Evolutionary conservation across 768 basidiomycete species (phyloP), one percentile per base, ranked within the genome.

Genomic region (Crassisporium funariophilum): DNA sequence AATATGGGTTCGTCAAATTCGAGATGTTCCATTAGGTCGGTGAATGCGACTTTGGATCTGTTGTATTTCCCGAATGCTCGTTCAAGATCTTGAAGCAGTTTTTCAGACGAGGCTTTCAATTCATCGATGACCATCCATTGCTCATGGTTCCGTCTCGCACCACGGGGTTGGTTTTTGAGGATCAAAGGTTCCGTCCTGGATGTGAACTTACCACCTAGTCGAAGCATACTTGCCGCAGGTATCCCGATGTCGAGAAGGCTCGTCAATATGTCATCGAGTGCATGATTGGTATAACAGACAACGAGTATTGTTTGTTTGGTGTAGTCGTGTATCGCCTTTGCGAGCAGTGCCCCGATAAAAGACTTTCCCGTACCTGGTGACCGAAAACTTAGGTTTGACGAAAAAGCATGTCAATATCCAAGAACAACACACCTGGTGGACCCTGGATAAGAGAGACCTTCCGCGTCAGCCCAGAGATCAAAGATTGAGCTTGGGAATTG

Each of bases 311-410:
- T 79, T 41, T 72, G 67, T 0, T 54, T 13, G 0, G 77, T 77
- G 44, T 63, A 62, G 11, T 79, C 73, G 38, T 85, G 75, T 4
- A 86, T 61, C 4, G 75, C 66, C 53, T 86, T 87, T 0, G 83
- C 83, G 0, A 87, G 63, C 1, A 87, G 69, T 0, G 83, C 82
- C 0, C 86, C 86, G 16, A 88, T 81, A 56, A 86, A 86, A 0
- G 84, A 86, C 47, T 88, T 88, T 1, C 86, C 86, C 0, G 86
- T 88, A 1, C 86, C 86, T 86, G n/a, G n/a, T n/a, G n/a, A n/a
- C n/a, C n/a, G n/a, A 31, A 31, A 31, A 3, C 29, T 11, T 11
- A 11, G 10, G 5, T 31, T 25, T 19, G 17, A n/a, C 16, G 38
- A 13, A 23, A 36, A 6, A 34, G 35, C 7, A 44, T 36, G 17